Conservation (phyloP, 495 filamentous ascomycete species). For the Neurospora sp. region DNA sequence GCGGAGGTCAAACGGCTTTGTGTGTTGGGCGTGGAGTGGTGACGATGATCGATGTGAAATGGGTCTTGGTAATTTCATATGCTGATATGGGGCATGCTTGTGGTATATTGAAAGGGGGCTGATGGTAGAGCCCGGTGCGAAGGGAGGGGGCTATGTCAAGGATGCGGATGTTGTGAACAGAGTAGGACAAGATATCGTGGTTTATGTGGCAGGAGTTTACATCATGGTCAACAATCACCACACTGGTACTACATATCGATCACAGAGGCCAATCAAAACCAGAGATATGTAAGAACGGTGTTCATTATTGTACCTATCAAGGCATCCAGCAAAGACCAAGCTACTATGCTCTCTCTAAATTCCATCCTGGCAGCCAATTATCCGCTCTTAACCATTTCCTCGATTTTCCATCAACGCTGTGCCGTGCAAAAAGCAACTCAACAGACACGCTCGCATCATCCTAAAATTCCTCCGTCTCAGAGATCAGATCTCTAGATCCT, state of each 20-base stretch:
- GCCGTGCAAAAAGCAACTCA: background rate
- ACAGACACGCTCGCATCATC: background rate
- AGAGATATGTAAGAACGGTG: background rate
- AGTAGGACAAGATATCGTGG: background rate
- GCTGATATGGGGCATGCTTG: background rate
- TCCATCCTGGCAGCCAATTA: background rate
- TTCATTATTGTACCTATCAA: background rate
- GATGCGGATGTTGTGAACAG: background rate
- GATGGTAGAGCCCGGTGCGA: background rate
- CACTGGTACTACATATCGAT: background rate
- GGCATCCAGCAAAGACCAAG: background rate
- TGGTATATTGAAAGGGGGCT: background rate
- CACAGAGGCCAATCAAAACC: background rate
- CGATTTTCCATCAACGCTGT: background rate
- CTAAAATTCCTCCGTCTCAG: background rate
- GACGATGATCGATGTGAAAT: background rate
- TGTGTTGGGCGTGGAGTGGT: slow-evolving; percentile 38
- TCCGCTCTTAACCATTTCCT: background rate
- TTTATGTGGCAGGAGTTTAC: background rate
- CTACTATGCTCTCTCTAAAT: background rate
- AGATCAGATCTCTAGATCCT: background rate
- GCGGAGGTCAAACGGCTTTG: slow-evolving; percentile 35
- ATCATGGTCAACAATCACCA: background rate
- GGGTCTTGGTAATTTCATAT: background rate
- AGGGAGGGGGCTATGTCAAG: background rate